A percentile compares a stretch with the other conserved stretches of the same genome.
These are phyloP conservation scores for Exophiala mesophila DNA, from an alignment of 2,329 filamentous ascomycete species.

Conservation along the genomic window DNA sequence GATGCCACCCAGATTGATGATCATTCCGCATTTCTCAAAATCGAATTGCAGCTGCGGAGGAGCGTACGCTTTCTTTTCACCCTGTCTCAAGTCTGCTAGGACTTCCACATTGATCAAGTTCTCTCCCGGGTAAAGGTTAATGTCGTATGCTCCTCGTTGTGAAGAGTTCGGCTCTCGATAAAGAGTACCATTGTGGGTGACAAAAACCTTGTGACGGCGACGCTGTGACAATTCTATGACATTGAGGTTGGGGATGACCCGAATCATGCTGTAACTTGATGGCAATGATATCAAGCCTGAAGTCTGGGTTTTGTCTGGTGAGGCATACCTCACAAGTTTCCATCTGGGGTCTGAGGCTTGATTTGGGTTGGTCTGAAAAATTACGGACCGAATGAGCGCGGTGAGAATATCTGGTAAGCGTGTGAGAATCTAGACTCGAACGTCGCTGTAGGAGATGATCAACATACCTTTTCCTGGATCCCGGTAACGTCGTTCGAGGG, in stretches of 20 bases:
- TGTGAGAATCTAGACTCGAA: constrained; percentile 30
- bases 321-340: constrained; percentile 60
- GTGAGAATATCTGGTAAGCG: constrained; percentile 41
- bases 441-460: not conserved
- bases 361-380: constrained; percentile 61
- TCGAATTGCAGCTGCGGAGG: constrained; percentile 60
- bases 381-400: constrained; percentile 63
- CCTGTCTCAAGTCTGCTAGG: constrained; percentile 61
- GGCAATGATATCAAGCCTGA: constrained; percentile 64
- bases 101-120: constrained; percentile 76
- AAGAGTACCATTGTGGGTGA: constrained; percentile 19
- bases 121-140: constrained; percentile 63
- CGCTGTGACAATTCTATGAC: constrained; percentile 17
- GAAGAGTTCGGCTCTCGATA: constrained; percentile 34
- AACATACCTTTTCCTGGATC: constrained; percentile 46
- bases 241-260: constrained; percentile 44
- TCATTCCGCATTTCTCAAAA: constrained; percentile 60
- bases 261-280: constrained; percentile 62
- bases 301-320: constrained; percentile 62
- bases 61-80: constrained; percentile 50
- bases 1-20: constrained; percentile 3
- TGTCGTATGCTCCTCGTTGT: constrained; percentile 68
- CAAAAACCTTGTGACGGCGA: constrained; percentile 18
- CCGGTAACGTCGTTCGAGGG: constrained; percentile 41
- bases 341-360: constrained; percentile 59